These are phyloP conservation scores for Blastocystis sp. DNA, from an alignment of 352 stramenopile genomes.

Conservation along the genomic window DNA sequence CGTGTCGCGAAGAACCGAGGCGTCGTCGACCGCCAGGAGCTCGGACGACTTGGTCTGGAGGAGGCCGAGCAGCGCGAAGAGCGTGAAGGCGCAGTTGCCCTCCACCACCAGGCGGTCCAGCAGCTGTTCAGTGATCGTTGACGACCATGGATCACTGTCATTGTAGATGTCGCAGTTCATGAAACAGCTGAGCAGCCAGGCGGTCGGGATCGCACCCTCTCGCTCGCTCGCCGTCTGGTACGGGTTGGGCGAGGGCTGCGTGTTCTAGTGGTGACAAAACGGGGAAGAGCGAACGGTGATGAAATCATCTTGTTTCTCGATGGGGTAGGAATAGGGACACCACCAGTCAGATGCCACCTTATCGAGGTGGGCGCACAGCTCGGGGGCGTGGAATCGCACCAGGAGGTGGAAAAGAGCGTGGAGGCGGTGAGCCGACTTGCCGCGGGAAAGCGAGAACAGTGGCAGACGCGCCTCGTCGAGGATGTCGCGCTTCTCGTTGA, in stretches of 20 bases:
- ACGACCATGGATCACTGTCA: slow-evolving; percentile 13
- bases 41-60: not conserved
- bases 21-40: not conserved
- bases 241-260: not conserved
- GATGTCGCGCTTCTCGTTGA: slow-evolving; percentile 3
- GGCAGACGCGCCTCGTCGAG: slow-evolving; percentile 15
- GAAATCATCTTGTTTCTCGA: slow-evolving; percentile 48
- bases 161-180: slow-evolving; percentile 4
- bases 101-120: slow-evolving; percentile 35
- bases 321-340: not conserved
- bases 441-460: slow-evolving; percentile 50
- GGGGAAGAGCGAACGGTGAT: not conserved
- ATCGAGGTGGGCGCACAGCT: slow-evolving; percentile 1
- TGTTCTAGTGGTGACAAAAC: not conserved
- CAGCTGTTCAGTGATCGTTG: not conserved
- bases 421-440: not conserved
- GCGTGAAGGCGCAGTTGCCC: not conserved
- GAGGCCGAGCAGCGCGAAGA: slow-evolving; percentile 29
- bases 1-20: not conserved
- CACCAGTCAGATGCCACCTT: not conserved
- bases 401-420: slow-evolving; percentile 38
- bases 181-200: slow-evolving; percentile 37
- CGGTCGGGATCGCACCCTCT: slow-evolving; percentile 1
- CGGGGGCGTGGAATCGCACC: not conserved
- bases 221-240: not conserved